These are phyloP conservation scores for Castanea sativa DNA, from an alignment of 306 rosid genomes.

Conservation along the genomic window DNA sequence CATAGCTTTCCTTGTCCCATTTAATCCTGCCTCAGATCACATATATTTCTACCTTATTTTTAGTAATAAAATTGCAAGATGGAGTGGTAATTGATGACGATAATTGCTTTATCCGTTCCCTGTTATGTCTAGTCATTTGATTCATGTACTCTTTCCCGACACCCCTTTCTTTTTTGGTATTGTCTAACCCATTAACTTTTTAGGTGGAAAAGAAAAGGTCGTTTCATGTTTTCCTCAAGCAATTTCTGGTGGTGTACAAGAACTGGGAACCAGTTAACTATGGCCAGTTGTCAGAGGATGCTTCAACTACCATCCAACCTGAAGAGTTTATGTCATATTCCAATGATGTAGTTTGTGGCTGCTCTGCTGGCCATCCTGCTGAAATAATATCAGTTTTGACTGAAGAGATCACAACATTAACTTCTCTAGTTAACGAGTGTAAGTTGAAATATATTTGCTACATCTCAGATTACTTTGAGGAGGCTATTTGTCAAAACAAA, in stretches of 20 bases:
- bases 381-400: constrained; percentile 69
- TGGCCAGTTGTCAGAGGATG: constrained; percentile 55
- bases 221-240: constrained; percentile 87
- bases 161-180: constrained; percentile 4
- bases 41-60: neutral
- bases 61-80: neutral
- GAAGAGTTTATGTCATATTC: constrained; percentile 44
- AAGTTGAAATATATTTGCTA: constrained; percentile 39
- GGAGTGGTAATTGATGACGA: neutral
- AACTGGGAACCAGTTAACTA: constrained; percentile 77
- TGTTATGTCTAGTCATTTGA: constrained; percentile 9
- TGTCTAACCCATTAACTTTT: constrained; percentile 18
- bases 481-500: neutral
- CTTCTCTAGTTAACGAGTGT: constrained; percentile 72
- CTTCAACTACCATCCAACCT: constrained; percentile 37
- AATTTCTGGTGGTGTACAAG: constrained; percentile 75
- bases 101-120: neutral
- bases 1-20: neutral
- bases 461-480: neutral
- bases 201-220: constrained; percentile 85
- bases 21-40: neutral
- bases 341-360: constrained; percentile 69
- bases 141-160: neutral
- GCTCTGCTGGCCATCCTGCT: constrained; percentile 92
- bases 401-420: constrained; percentile 72